Evolutionary conservation across 2,329 filamentous ascomycete genomes (phyloP).

Genomic region (Pyrenophora seminiperda): DNA sequence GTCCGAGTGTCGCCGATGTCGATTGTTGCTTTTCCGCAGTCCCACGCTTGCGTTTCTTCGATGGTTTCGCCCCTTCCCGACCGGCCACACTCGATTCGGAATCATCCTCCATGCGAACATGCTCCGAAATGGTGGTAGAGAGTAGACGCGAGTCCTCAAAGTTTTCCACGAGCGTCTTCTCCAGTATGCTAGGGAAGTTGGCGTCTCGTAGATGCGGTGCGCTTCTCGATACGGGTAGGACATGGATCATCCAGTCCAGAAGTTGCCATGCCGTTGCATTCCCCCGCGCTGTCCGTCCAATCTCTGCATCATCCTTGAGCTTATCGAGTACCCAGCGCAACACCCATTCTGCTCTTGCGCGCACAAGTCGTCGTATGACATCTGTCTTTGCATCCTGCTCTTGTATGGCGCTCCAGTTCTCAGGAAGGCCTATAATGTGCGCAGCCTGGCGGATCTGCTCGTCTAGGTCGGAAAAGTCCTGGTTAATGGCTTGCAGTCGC

Average conservation of each 20-base stretch:
- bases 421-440: slow-evolving; percentile 48
- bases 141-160: slow-evolving; percentile 24
- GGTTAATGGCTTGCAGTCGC: slow-evolving; percentile 48
- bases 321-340: slow-evolving; percentile 69
- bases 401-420: slow-evolving; percentile 29
- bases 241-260: slow-evolving; percentile 63
- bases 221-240: slow-evolving; percentile 71
- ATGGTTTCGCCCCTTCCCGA: slow-evolving; percentile 31
- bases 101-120: slow-evolving; percentile 20
- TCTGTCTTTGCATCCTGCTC: slow-evolving; percentile 14
- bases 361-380: slow-evolving; percentile 23
- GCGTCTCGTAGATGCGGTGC: slow-evolving; percentile 74
- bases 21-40: slow-evolving; percentile 21
- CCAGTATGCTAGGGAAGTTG: slow-evolving; percentile 69
- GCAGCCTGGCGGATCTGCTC: slow-evolving; percentile 50
- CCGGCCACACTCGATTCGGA: slow-evolving; percentile 40
- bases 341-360: slow-evolving; percentile 65
- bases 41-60: slow-evolving; percentile 46
- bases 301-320: slow-evolving; percentile 52
- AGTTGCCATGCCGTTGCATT: slow-evolving; percentile 62
- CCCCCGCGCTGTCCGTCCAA: slow-evolving; percentile 48
- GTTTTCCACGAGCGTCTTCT: slow-evolving; percentile 66
- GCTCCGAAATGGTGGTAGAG: slow-evolving; percentile 5
- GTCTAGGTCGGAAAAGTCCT: slow-evolving; percentile 43
- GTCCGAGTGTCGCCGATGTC: slow-evolving; percentile 21